A percentile compares a stretch with the other conserved stretches of the same genome.
phyloP scores from a whole-genome alignment of 2,329 filamentous ascomycete genomes.

The Aspergillus viridinutans region DNA sequence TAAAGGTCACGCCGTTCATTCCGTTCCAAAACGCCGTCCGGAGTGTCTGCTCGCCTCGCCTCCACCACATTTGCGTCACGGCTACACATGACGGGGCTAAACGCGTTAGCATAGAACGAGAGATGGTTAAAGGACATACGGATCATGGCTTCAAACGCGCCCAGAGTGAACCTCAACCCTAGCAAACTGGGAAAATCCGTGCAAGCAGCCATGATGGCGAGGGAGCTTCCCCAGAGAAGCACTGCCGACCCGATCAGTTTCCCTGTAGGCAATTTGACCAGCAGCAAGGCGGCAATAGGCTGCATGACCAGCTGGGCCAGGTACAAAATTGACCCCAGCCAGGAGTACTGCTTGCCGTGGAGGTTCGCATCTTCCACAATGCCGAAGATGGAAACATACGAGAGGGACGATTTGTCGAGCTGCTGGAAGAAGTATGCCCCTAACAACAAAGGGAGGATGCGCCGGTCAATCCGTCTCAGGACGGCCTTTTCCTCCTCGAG shows the following conservation, averaged over 20 bases:
- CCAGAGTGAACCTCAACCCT: slow-evolving; percentile 43
- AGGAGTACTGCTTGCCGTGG: slow-evolving; percentile 51
- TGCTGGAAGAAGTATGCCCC: no score
- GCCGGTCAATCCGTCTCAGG: no score
- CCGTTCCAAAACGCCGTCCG: no score
- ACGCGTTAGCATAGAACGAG: no score
- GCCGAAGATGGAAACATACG: slow-evolving; percentile 23
- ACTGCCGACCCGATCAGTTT: slow-evolving; percentile 49
- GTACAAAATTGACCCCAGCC: slow-evolving; percentile 59
- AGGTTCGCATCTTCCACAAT: slow-evolving; percentile 47
- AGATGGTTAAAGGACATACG: background rate
- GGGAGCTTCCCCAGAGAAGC: slow-evolving; percentile 50
- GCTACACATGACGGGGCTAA: no score
- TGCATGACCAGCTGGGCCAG: slow-evolving; percentile 59
- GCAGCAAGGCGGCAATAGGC: slow-evolving; percentile 49
- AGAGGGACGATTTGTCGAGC: no score
- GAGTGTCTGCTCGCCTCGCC: no score
- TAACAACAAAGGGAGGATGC: no score
- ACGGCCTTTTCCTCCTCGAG: no score
- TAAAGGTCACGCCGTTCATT: no score
- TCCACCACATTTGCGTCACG: no score
- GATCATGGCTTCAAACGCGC: slow-evolving; percentile 33
- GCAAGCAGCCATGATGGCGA: slow-evolving; percentile 51
- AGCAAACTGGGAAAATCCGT: slow-evolving; percentile 47
- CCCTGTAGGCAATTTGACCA: slow-evolving; percentile 6